Conservation (phyloP, 1,284 basidiomycete species). For the Moniliella sp. region DNA sequence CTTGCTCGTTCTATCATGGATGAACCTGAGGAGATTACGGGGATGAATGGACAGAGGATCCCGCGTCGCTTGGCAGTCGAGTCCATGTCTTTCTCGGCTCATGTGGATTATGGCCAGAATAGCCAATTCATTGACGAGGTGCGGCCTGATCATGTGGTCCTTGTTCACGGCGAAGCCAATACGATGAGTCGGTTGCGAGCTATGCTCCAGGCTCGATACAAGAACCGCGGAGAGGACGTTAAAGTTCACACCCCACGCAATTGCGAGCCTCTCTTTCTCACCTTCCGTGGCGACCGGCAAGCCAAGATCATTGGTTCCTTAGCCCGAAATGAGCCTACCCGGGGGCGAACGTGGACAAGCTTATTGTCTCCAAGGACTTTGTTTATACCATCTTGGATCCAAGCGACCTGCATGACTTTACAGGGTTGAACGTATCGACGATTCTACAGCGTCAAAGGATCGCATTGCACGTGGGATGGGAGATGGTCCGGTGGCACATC, state of each 20-base stretch:
- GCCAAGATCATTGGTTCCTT: slow-evolving; percentile 86
- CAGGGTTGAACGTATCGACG: slow-evolving; percentile 56
- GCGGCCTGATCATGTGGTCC: slow-evolving; percentile 80
- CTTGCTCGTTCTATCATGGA: slow-evolving; percentile 68
- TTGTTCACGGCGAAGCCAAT: slow-evolving; percentile 85
- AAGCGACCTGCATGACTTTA: slow-evolving; percentile 75
- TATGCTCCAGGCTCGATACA: slow-evolving; percentile 69
- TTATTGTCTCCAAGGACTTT: slow-evolving; percentile 66
- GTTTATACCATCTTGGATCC: slow-evolving; percentile 91
- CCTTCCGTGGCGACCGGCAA: slow-evolving; percentile 76
- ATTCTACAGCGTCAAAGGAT: slow-evolving; percentile 72
- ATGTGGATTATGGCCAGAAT: slow-evolving; percentile 95
- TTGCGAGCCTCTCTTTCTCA: slow-evolving; percentile 65
- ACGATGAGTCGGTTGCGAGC: slow-evolving; percentile 76
- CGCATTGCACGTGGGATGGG: slow-evolving; percentile 66
- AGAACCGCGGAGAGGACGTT: slow-evolving; percentile 74
- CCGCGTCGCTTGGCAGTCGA: slow-evolving; percentile 80
- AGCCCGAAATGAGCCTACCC: slow-evolving; percentile 45
- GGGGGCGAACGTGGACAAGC: slow-evolving; percentile 47
- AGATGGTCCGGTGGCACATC: slow-evolving; percentile 77
- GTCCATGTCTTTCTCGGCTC: slow-evolving; percentile 94
- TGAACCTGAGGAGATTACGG: slow-evolving; percentile 70
- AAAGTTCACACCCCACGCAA: slow-evolving; percentile 90
- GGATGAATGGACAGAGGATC: slow-evolving; percentile 59
- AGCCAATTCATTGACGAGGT: slow-evolving; percentile 86